A percentile compares a stretch with the other conserved stretches of the same genome.
These are phyloP conservation scores for Yueomyces sinensis DNA, from an alignment of 805 yeast species.

Conservation along the genomic window DNA sequence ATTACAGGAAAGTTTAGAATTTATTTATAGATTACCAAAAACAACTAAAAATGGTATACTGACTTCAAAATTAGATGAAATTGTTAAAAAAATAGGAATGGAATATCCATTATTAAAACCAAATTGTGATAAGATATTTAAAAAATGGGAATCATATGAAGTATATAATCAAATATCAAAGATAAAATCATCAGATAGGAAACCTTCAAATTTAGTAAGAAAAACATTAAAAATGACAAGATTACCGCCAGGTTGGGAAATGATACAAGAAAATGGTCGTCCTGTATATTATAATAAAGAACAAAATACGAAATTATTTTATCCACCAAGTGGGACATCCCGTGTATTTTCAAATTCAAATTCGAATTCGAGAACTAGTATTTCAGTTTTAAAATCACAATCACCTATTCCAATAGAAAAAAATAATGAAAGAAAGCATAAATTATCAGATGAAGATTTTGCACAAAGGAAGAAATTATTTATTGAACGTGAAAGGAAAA, in stretches of 20 bases:
- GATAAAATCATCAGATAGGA: constrained; percentile 12
- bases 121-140: constrained; percentile 31
- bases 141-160: constrained; percentile 60
- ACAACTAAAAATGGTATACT: constrained; percentile 68
- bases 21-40: constrained; percentile 52
- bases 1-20: constrained; percentile 31
- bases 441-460: constrained; percentile 17
- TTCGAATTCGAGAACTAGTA: background rate
- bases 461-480: constrained; percentile 21
- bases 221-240: constrained; percentile 2
- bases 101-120: constrained; percentile 18
- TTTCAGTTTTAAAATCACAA: background rate
- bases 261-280: constrained; percentile 23
- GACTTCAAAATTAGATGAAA: constrained; percentile 57
- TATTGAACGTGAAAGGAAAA: constrained; percentile 13
- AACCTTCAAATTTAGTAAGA: background rate
- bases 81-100: constrained; percentile 26
- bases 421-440: background rate
- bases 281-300: constrained; percentile 23
- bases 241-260: constrained; percentile 24
- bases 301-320: constrained; percentile 16
- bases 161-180: constrained; percentile 83
- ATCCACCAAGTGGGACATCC: constrained; percentile 19
- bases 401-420: background rate
- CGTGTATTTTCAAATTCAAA: background rate